Base-by-base conservation (phyloP, 179 eudicot genomes). In the Beta lomatogona region DNA sequence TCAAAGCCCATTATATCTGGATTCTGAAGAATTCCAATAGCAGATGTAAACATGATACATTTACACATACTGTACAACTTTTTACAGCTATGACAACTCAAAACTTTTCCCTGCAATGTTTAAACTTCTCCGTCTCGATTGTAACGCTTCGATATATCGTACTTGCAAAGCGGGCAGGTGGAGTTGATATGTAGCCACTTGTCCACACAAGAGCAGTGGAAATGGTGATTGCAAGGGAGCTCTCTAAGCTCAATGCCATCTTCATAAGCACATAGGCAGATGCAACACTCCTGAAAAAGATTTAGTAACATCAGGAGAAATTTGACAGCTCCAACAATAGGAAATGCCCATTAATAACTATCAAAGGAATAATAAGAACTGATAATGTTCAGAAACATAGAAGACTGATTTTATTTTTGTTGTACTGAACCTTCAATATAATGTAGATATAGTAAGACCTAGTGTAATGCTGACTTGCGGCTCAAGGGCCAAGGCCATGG, bases 91-190 rank as follows among this genome's bases (percentile, higher is more conserved):
- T 15, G 74, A 4, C 31, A 36, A 36, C 41, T 36, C 41, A 36
- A 36, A 36, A 36, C 41, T 36, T 36, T 36, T 36, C 41, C 75
- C 31, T 64, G 55, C 50, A 53, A 13, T 12, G 19, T 80, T 67
- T 84, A 84, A 19, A 71, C 86, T 28, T 76, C 81, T 31, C 73
- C 86, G 76, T 80, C 83, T 52, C 28, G 77, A 69, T 44, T 76
- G 52, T 14, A 36, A 22, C 64, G 78, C 65, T 73, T 77, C 5
- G 80, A 87, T 58, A 94, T 90, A 86, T 92, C 89, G 79, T 90
- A 94, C 81, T 94, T 94, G 93, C 98, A 94, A 71, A 92, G 95
- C 0, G 98, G 98, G 82, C 98, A 94, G 11, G 93, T 92, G 3
- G 97, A 92, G 74, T 92, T 92, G 87, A 92, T 91, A 86, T 85